These are phyloP conservation scores for Picea engelmannii DNA, from an alignment of 83 land plant genomes.

Conservation along the genomic window DNA sequence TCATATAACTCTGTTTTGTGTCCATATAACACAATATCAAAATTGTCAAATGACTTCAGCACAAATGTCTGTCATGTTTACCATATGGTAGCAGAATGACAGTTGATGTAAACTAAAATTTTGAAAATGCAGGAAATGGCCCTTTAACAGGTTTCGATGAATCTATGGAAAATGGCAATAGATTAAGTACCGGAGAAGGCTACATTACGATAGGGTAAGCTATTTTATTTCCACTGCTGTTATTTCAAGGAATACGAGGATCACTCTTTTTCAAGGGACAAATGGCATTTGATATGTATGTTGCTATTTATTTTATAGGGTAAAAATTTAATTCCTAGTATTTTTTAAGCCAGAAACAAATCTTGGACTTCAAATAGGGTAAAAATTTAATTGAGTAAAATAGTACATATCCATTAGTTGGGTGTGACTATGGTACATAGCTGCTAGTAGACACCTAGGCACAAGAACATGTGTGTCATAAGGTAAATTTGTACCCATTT, in stretches of 20 bases:
- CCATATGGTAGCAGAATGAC: not conserved
- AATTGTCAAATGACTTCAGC: not conserved
- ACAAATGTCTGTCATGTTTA: not conserved
- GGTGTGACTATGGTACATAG: too few relatives aligned
- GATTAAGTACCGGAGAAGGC: not conserved
- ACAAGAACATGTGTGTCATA: too few relatives aligned
- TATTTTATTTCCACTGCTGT: not conserved
- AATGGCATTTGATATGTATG: not conserved
- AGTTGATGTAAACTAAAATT: not conserved
- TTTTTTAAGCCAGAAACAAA: too few relatives aligned
- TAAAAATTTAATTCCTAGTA: not conserved
- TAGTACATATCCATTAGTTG: too few relatives aligned
- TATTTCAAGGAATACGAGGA: not conserved
- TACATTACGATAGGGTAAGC: not conserved
- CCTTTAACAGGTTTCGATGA: not conserved
- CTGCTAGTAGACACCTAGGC: too few relatives aligned
- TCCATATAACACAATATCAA: not conserved
- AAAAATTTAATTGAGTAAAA: too few relatives aligned
- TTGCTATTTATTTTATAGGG: not conserved
- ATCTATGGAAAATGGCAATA: not conserved
- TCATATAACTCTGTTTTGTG: not conserved
- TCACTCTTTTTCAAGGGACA: not conserved
- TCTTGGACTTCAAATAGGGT: too few relatives aligned
- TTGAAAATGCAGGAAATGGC: not conserved
- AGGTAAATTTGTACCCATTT: too few relatives aligned